Conservation (phyloP, 768 basidiomycete genomes). For the Lentinula detonsa region DNA sequence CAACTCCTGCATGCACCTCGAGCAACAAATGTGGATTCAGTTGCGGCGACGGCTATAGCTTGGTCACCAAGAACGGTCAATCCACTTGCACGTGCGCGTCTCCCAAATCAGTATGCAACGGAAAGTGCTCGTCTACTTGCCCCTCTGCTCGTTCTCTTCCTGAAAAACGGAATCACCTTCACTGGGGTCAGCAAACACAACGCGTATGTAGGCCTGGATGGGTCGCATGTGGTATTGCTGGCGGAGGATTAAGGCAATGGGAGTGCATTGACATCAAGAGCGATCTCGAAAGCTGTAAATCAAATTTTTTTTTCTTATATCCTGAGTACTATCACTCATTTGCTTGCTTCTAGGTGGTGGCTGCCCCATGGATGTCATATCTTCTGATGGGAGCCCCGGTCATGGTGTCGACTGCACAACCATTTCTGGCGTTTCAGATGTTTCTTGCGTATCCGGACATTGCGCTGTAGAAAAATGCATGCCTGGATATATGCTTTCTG, state of each 20-base stretch:
- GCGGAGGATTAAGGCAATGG: conserved; percentile 22
- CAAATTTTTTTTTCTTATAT: background rate
- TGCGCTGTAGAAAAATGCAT: conserved; percentile 28
- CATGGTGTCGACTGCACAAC: conserved; percentile 28
- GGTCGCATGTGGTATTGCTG: conserved; percentile 26
- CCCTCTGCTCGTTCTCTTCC: conserved; percentile 1
- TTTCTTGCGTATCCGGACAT: conserved; percentile 24
- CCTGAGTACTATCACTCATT: background rate
- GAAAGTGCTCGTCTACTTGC: conserved; percentile 17
- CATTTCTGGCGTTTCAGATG: conserved; percentile 29
- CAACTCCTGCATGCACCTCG: conserved; percentile 15
- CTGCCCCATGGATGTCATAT: conserved; percentile 21
- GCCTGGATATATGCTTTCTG: conserved; percentile 18
- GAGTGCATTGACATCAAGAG: conserved; percentile 27
- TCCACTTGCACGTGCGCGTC: conserved; percentile 19
- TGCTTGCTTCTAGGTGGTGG: conserved; percentile 25
- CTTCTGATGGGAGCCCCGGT: conserved; percentile 12
- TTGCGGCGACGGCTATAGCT: conserved; percentile 21
- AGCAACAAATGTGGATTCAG: conserved; percentile 23
- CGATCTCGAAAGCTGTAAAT: conserved; percentile 34
- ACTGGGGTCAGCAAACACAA: conserved; percentile 15
- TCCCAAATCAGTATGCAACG: conserved; percentile 25
- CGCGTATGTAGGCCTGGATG: conserved; percentile 19
- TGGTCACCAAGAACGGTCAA: background rate
- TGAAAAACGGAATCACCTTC: conserved; percentile 10